phyloP scores from a whole-genome alignment of 179 eudicot species.

The Silene vulgaris region DNA sequence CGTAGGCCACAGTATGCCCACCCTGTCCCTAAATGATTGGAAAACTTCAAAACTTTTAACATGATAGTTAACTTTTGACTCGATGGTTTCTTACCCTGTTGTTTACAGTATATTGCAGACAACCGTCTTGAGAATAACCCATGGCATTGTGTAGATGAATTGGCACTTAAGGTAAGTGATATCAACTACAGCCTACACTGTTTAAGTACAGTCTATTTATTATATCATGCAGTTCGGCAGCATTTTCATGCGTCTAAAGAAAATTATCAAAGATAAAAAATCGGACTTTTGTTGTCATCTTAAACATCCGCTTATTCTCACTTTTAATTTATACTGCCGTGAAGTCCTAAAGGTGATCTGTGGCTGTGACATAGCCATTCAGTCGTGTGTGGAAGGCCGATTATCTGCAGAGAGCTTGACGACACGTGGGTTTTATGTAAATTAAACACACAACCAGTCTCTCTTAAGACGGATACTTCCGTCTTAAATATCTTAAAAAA shows the following conservation, averaged over 20 bases:
- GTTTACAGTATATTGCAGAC: slow-evolving; percentile 81
- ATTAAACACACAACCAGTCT: too few relatives aligned
- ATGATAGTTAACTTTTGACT: neutral
- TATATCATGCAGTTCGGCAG: neutral
- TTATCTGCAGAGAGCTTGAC: too few relatives aligned
- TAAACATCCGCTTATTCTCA: neutral
- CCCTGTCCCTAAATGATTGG: neutral
- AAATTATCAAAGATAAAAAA: neutral
- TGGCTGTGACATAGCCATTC: neutral
- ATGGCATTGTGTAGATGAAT: slow-evolving; percentile 72
- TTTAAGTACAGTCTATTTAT: neutral
- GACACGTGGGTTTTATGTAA: neutral
- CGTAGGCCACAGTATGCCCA: neutral
- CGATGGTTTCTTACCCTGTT: slow-evolving; percentile 3
- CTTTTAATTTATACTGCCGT: neutral
- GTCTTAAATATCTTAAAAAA: too few relatives aligned
- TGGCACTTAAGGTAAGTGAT: slow-evolving; percentile 66
- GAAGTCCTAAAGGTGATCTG: neutral
- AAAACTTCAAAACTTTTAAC: neutral
- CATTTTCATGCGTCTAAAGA: neutral
- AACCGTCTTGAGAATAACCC: slow-evolving; percentile 64
- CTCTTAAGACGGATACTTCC: too few relatives aligned
- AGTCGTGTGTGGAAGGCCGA: too few relatives aligned
- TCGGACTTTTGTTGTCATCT: neutral
- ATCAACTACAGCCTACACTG: neutral